These are phyloP conservation scores for Salix suchowensis DNA, from an alignment of 345 rosid genomes.

Conservation along the genomic window DNA sequence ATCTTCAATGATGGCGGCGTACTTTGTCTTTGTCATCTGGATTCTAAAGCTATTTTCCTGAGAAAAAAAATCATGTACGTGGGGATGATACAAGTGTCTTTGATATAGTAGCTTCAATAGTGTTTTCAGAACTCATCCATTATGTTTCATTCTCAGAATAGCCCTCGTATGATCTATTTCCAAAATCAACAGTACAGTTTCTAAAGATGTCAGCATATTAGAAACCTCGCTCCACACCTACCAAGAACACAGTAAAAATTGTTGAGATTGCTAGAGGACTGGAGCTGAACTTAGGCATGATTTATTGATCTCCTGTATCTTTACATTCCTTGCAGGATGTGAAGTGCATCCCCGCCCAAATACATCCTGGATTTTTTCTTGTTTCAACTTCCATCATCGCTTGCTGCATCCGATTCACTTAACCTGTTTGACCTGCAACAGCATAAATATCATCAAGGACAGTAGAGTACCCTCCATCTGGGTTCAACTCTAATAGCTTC, in stretches of 20 bases:
- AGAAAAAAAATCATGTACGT: too few species aligned
- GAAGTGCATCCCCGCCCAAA: not conserved
- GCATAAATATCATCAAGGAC: constrained; percentile 10
- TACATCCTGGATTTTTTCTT: constrained; percentile 14
- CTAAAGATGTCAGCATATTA: too few species aligned
- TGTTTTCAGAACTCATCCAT: too few species aligned
- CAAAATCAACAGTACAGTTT: too few species aligned
- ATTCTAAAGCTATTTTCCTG: too few species aligned
- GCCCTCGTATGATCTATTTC: too few species aligned
- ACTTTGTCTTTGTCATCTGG: too few species aligned
- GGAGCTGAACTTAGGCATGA: not conserved
- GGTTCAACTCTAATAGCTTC: constrained; percentile 13
- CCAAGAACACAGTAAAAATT: not conserved
- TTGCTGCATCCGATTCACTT: constrained; percentile 7
- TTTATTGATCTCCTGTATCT: not conserved
- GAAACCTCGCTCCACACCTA: not conserved
- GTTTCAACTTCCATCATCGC: constrained; percentile 1
- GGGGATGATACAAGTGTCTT: too few species aligned
- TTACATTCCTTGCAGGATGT: not conserved
- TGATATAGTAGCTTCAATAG: too few species aligned
- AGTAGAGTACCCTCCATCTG: constrained; percentile 16
- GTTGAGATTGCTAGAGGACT: not conserved
- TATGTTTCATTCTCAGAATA: too few species aligned
- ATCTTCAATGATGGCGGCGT: too few species aligned
- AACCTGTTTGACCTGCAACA: constrained; percentile 6